Evolutionary conservation across 225 moss, liverwort and hornwort species (phyloP), one percentile per base, ranked within the genome.

Genomic region (Rhytidiadelphus loreus): DNA sequence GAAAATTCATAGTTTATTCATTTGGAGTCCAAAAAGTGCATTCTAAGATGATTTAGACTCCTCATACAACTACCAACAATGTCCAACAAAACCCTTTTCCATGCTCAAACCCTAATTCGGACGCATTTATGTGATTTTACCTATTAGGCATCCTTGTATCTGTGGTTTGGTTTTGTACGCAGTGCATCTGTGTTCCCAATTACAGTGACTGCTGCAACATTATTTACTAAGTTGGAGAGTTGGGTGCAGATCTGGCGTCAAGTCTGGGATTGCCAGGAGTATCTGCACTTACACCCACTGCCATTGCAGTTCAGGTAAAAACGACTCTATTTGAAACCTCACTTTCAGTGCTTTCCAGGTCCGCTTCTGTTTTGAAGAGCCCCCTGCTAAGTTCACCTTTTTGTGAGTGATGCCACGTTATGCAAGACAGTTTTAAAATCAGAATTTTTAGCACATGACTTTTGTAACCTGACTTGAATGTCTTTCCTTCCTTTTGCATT

Each of bases 301-400:
- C 88, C 63, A 90, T 94, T 73, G 92, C 89, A 89, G 92, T 94
- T 88, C 91, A 91, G 94, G 94, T 91, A 91, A 32, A 32, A 19
- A 21, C 3, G 53, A 37, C 37, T 56, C 57, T 70, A n/a, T 71
- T 65, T 53, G 33, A 87, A 70, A 30, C 28, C 14, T 80, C n/a
- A 13, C 53, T 65, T 80, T 12, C 21, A 60, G n/a, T 83, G 52
- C 57, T 82, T 33, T 60, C 26, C 7, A 74, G 48, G 16, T 53
- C 59, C 24, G 16, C 50, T 73, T 33, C 52, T 69, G 24, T 44
- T 63, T 65, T 39, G 55, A 75, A 61, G 60, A 70, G 8, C 13
- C 43, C 44, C 64, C 57, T 60, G 9, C 4, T 55, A 37, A 48
- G 48, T 48, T 48, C 9, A 32, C 56, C 58, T 57, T 16, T 79